These are phyloP conservation scores for Naematelia aurantialba DNA, from an alignment of 768 basidiomycete species.

Conservation along the genomic window DNA sequence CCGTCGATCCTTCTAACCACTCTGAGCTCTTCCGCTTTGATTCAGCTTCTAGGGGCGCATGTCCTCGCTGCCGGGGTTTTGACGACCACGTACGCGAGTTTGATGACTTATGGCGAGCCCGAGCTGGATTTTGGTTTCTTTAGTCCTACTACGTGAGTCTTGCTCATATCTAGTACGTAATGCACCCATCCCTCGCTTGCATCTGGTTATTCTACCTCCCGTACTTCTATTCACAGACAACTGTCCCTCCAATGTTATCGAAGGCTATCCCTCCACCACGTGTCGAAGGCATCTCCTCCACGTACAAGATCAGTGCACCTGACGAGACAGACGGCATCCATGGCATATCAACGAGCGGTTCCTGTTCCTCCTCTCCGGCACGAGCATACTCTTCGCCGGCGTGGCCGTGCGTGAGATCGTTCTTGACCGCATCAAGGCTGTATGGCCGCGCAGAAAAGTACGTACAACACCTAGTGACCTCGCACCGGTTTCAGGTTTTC, in stretches of 20 bases:
- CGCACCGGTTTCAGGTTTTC: no score
- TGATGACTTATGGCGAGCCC: slow-evolving; percentile 2
- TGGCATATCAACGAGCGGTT: slow-evolving; percentile 42
- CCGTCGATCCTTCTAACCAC: slow-evolving; percentile 11
- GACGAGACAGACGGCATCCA: slow-evolving; percentile 27
- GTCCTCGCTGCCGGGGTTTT: slow-evolving; percentile 10
- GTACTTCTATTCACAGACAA: no score
- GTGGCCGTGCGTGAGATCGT: slow-evolving; percentile 32
- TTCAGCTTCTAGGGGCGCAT: slow-evolving; percentile 13
- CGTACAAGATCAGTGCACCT: no score
- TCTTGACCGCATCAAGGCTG: slow-evolving; percentile 12
- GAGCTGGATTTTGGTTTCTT: slow-evolving; percentile 4
- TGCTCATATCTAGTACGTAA: neutral
- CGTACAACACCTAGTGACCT: slow-evolving; percentile 1
- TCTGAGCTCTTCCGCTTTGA: slow-evolving; percentile 1
- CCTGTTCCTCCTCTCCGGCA: slow-evolving; percentile 35
- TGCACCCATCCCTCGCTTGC: no score
- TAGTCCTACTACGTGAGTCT: slow-evolving; percentile 16
- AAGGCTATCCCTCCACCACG: no score
- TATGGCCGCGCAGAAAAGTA: slow-evolving; percentile 38
- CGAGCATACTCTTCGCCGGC: slow-evolving; percentile 19
- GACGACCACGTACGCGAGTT: slow-evolving; percentile 4
- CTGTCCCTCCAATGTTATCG: no score
- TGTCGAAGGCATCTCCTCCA: no score
- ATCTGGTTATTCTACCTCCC: no score